These are phyloP conservation scores for Serpula lacrymans DNA, from an alignment of 768 basidiomycete species.

Conservation along the genomic window DNA sequence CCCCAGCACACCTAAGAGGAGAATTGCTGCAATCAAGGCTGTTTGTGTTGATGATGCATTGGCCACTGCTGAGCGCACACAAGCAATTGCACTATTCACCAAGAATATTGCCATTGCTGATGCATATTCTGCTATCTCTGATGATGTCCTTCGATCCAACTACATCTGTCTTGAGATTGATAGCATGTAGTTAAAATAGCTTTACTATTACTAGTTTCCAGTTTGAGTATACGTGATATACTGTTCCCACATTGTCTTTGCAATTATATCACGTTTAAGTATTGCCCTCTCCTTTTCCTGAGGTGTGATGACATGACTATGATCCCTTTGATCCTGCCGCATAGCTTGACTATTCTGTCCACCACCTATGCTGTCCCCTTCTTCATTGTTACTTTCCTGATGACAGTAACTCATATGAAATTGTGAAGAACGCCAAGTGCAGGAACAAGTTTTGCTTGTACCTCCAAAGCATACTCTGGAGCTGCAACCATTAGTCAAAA, in stretches of 20 bases:
- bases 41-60: too few relatives aligned
- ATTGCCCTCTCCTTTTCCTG: neutral
- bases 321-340: neutral
- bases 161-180: too few relatives aligned
- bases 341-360: neutral
- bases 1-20: too few relatives aligned
- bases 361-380: neutral
- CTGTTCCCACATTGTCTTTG: slow-evolving; percentile 1
- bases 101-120: too few relatives aligned
- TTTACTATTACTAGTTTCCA: too few relatives aligned
- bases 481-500: slow-evolving; percentile 5
- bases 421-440: slow-evolving; percentile 18
- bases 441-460: slow-evolving; percentile 16
- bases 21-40: too few relatives aligned
- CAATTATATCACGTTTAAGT: neutral
- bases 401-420: slow-evolving; percentile 18
- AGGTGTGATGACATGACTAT: neutral
- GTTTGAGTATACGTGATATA: too few relatives aligned
- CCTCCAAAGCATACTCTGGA: slow-evolving; percentile 8
- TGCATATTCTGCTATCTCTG: too few relatives aligned
- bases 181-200: too few relatives aligned
- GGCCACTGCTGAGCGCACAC: too few relatives aligned
- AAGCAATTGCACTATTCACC: too few relatives aligned
- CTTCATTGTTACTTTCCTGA: slow-evolving; percentile 8
- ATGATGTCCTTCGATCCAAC: too few relatives aligned